Evolutionary conservation across 345 rosid species (phyloP).

Genomic region (Excoecaria agallocha): DNA sequence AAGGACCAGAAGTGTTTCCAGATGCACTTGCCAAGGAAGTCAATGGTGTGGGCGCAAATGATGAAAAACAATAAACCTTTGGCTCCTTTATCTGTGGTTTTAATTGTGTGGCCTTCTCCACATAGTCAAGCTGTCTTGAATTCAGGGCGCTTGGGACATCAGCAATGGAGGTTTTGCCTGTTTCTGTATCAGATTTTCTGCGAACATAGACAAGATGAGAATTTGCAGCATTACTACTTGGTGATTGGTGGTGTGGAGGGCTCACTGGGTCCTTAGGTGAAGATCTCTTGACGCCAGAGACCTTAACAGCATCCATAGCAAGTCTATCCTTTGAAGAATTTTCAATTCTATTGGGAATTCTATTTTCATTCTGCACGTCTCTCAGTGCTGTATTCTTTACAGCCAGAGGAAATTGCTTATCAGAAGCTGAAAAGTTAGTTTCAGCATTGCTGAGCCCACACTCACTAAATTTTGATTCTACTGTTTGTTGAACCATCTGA

Average conservation of each 20-base stretch:
- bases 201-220: slow-evolving; percentile 77
- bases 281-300: slow-evolving; percentile 57
- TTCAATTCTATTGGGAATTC: slow-evolving; percentile 35
- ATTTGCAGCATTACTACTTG: slow-evolving; percentile 42
- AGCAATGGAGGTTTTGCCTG: slow-evolving; percentile 33
- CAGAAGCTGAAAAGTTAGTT: slow-evolving; percentile 33
- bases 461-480: slow-evolving; percentile 41
- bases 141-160: slow-evolving; percentile 20
- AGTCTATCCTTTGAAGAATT: slow-evolving; percentile 45
- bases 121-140: slow-evolving; percentile 21
- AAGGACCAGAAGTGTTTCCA: slow-evolving; percentile 41
- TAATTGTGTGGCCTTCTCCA: slow-evolving; percentile 33
- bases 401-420: slow-evolving; percentile 38
- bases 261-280: slow-evolving; percentile 36
- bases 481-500: slow-evolving; percentile 52
- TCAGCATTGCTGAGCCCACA: slow-evolving; percentile 41
- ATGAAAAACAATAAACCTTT: slow-evolving; percentile 38
- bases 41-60: slow-evolving; percentile 39
- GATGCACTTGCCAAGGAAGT: slow-evolving; percentile 39
- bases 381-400: slow-evolving; percentile 56
- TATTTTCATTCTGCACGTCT: slow-evolving; percentile 61
- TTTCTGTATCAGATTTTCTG: slow-evolving; percentile 64
- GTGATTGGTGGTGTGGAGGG: slow-evolving; percentile 40
- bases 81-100: slow-evolving; percentile 40
- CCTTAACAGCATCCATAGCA: slow-evolving; percentile 36